phyloP scores from a whole-genome alignment of 75 land plant species.

The Sequoiadendron giganteum region DNA sequence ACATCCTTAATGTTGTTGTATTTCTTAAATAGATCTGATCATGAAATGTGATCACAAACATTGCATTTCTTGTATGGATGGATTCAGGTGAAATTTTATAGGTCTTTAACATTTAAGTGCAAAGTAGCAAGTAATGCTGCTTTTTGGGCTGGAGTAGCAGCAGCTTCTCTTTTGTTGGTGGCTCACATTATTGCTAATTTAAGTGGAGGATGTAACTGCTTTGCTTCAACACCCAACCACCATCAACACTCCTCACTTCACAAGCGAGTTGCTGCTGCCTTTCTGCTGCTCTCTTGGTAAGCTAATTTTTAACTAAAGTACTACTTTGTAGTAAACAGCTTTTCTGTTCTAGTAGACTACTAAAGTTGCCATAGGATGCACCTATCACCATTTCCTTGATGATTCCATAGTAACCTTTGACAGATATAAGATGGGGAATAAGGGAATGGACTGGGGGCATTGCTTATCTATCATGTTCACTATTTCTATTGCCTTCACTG shows the following conservation, averaged over 20 bases:
- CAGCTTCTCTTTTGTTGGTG: slow-evolving; percentile 27
- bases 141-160: slow-evolving; percentile 49
- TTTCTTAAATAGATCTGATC: not conserved
- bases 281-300: slow-evolving; percentile 53
- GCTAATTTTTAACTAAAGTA: not conserved
- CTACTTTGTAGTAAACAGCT: too few relatives aligned
- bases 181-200: slow-evolving; percentile 44
- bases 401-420: too few relatives aligned
- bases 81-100: slow-evolving; percentile 37
- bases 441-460: too few relatives aligned
- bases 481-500: too few relatives aligned
- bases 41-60: too few relatives aligned
- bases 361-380: too few relatives aligned
- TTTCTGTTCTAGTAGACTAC: too few relatives aligned
- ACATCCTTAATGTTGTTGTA: too few relatives aligned
- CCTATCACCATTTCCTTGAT: too few relatives aligned
- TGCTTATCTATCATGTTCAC: too few relatives aligned
- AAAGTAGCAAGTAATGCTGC: slow-evolving; percentile 39
- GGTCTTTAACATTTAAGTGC: slow-evolving; percentile 47
- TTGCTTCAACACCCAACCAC: slow-evolving; percentile 29
- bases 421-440: too few relatives aligned
- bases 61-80: not conserved
- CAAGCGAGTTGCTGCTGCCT: slow-evolving; percentile 32
- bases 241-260: slow-evolving; percentile 20
- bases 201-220: slow-evolving; percentile 51